Evolutionary conservation across 2,329 filamentous ascomycete species (phyloP), one percentile per base, ranked within the genome.

Genomic region (Boeremia lycopersici): DNA sequence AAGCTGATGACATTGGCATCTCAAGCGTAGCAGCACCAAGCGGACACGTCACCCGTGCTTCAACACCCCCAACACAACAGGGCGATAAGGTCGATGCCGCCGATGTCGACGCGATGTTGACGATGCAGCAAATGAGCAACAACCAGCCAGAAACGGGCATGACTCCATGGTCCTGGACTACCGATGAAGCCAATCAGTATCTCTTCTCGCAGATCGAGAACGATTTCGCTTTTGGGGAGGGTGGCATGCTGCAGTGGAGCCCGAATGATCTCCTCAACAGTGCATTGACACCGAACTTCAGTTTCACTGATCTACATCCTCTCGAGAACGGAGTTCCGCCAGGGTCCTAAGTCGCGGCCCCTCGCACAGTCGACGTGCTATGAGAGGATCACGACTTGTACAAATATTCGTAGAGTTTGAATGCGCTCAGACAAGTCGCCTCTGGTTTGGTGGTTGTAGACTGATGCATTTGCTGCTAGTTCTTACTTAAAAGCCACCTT

Each of bases 151-250:
- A 63, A 4, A 43, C 48, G 2, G 59, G 48, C 5, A 60, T 56
- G 15, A 64, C 59, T 7, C 65, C 68, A 6, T 71, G 63, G 65
- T 64, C 63, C 2, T 69, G 68, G 66, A 65, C 62, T 0, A 61
- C 67, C 8, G 66, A 71, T 12, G 66, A 71, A 45, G 67, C 65
- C 1, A 69, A 69, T 15, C 65, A 69, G 28, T 71, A 70, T 23
- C 58, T 71, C 0, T 71, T 70, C 45, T 65, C 62, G 31, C 68
- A 71, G 25, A 71, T 71, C 9, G 67, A 71, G 39, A 71, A 65
- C 6, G 65, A 69, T 40, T 69, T 70, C 51, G 65, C 65, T 0
- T 71, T 70, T 44, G 67, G 68, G 4, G 65, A 71, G 33, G 67
- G 67, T 2, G 62, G 65, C 3, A 58, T 65, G 45, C 55, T 67